Evolutionary conservation across 768 basidiomycete genomes (phyloP).

Genomic region (Termitomyces sp.): DNA sequence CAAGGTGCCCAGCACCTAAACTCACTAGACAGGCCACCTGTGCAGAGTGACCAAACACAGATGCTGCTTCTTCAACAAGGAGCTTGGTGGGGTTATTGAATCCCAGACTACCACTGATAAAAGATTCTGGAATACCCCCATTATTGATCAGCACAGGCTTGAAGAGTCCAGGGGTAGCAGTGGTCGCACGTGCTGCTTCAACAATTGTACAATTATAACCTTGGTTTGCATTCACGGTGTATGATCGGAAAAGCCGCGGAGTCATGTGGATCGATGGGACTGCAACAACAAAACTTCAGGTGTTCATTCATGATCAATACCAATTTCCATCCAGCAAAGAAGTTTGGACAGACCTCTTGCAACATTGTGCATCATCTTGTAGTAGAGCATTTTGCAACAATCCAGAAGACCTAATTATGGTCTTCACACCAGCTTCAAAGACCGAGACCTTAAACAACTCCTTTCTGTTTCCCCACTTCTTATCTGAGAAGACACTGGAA

Average conservation of each 20-base stretch:
- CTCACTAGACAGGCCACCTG: neutral
- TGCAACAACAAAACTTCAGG: neutral
- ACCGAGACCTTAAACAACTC: neutral
- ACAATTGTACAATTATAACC: too few species aligned
- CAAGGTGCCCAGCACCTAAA: neutral
- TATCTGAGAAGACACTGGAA: too few species aligned
- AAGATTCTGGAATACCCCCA: neutral
- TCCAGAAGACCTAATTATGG: neutral
- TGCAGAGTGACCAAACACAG: too few species aligned
- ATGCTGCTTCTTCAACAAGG: neutral
- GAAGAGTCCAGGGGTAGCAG: too few species aligned
- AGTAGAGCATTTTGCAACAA: neutral
- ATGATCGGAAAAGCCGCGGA: too few species aligned
- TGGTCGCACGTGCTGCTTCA: too few species aligned
- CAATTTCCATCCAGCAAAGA: too few species aligned
- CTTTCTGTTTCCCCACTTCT: too few species aligned
- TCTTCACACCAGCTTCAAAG: neutral
- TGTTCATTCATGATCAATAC: neutral
- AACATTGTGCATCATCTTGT: neutral
- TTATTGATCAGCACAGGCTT: too few species aligned
- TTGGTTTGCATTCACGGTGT: too few species aligned
- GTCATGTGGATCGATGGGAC: neutral
- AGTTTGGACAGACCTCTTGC: too few species aligned
- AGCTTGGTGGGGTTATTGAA: neutral
- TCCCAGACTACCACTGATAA: neutral